Evolutionary conservation across 148 eudicot species (phyloP), one percentile per base, ranked within the genome.

Genomic region (Fagopyrum tataricum): DNA sequence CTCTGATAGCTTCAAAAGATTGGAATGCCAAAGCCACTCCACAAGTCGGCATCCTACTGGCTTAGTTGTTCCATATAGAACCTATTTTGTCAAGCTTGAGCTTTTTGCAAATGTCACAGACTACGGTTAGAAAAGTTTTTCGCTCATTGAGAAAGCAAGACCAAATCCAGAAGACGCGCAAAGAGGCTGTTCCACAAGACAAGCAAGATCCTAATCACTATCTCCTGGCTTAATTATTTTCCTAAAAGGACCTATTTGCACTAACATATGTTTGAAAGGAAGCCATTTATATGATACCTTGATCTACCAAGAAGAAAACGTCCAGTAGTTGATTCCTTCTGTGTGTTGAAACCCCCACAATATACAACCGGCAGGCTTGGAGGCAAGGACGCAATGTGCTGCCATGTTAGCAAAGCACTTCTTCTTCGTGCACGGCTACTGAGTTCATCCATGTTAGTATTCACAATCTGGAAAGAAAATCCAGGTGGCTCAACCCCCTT

Each of bases 281-380:
- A 0, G 51, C 31, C 47, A 48, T 55, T 43, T 46, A 74, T 12
- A 23, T 24, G 53, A 62, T 82, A 93, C 98, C 98, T 89, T 70
- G 98, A 95, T 84, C 98, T 84, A 20, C 98, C 98, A 73, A 95
- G 98, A 83, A 95, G 97, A 84, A 95, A 95, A 74, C 98, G 97
- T 20, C 98, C 98, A 2, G 98, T 86, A 81, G 98, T 95, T 75
- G 98, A 91, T 81, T 95, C 98, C 83, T 95, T 95, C 78, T 87
- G 97, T 31, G 98, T 87, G 84, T 95, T 95, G 69, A 95, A 95
- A 67, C 98, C 98, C 77, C 98, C 98, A 85, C 97, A 88, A 70
- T 95, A 95, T 40, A 89, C 80, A 76, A 91, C 98, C 14, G 98
- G 93, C 80, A 95, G 83, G 87, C 81, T 88, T 72, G 98, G 98